Conservation (phyloP, 2,329 filamentous ascomycete genomes). For the Fusarium graminum region DNA sequence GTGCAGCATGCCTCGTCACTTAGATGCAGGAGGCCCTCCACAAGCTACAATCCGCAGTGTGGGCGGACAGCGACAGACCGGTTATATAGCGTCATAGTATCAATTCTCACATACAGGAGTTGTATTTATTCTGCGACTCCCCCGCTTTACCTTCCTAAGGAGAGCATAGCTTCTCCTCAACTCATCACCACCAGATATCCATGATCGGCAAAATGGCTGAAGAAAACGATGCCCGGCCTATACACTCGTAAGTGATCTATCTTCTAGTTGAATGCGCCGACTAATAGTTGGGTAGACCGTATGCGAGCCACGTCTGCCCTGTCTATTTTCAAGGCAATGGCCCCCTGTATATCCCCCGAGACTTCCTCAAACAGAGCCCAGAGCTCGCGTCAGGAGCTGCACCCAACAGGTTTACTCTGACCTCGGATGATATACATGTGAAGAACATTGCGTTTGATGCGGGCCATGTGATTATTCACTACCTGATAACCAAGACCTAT, state of each 20-base stretch:
- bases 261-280: rapidly evolving
- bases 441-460: background rate
- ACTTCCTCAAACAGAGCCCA: background rate
- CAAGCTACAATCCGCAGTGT: no score
- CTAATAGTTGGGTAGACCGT: slow-evolving; percentile 1
- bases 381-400: background rate
- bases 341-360: background rate
- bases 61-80: background rate
- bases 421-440: background rate
- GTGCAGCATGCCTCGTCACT: no score
- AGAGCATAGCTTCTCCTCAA: background rate
- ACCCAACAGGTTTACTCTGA: rapidly evolving
- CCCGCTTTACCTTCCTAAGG: background rate
- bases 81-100: background rate
- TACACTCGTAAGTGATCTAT: background rate
- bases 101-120: no score
- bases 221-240: background rate
- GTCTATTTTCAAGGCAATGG: slow-evolving; percentile 3
- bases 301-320: slow-evolving; percentile 3
- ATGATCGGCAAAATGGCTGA: background rate
- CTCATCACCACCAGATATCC: no score
- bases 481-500: slow-evolving; percentile 7
- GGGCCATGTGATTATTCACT: slow-evolving; percentile 28
- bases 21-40: no score
- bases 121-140: background rate